These are phyloP conservation scores for Botrytis squamosa DNA, from an alignment of 2,329 filamentous ascomycete species.

Conservation along the genomic window DNA sequence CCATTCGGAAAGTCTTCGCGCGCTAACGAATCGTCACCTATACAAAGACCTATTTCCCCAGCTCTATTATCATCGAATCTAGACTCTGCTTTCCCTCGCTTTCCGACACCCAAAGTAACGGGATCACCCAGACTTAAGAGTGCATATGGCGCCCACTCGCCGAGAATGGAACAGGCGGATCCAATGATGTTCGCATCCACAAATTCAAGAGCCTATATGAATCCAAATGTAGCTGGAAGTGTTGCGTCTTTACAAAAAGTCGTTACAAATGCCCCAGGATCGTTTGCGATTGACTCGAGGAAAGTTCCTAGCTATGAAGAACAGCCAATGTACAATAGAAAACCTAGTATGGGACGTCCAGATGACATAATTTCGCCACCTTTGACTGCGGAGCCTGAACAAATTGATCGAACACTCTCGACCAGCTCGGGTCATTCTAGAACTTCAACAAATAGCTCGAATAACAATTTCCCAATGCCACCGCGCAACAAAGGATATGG, in stretches of 20 bases:
- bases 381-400: constrained; percentile 18
- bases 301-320: constrained; percentile 29
- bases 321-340: constrained; percentile 36
- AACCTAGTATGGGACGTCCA: constrained; percentile 29
- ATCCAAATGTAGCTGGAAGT: constrained; percentile 45
- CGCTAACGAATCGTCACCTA: constrained; percentile 42
- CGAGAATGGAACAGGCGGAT: constrained; percentile 39
- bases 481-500: constrained; percentile 55
- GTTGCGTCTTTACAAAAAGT: constrained; percentile 58
- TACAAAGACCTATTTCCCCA: constrained; percentile 44
- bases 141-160: constrained; percentile 25
- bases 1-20: constrained; percentile 39
- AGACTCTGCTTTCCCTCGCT: constrained; percentile 54
- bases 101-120: constrained; percentile 45
- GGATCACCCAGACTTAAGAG: constrained; percentile 18
- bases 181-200: constrained; percentile 43
- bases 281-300: constrained; percentile 54
- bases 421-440: constrained; percentile 32
- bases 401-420: constrained; percentile 26
- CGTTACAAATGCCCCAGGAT: constrained; percentile 64
- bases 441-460: constrained; percentile 32
- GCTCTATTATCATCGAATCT: constrained; percentile 45
- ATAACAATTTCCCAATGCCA: constrained; percentile 27
- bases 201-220: constrained; percentile 40
- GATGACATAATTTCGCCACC: constrained; percentile 24